A percentile compares a stretch with the other conserved stretches of the same genome.
Evolutionary conservation across 257 asterid genomes (phyloP).

Genomic region (Plantago major): DNA sequence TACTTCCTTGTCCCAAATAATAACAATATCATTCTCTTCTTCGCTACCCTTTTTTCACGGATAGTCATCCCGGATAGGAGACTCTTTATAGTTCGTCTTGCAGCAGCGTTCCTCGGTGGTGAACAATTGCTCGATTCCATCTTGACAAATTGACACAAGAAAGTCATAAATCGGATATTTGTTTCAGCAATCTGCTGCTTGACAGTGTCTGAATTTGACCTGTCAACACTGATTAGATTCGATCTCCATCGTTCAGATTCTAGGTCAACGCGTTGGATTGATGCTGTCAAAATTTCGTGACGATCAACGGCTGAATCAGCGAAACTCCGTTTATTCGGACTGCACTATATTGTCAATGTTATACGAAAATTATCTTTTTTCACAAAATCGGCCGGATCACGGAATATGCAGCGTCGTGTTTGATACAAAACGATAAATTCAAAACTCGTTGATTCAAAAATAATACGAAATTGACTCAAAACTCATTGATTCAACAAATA

Average conservation of each 20-base stretch:
- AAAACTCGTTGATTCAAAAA: no score
- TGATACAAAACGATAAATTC: no score
- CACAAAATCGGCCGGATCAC: neutral
- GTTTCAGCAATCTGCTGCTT: neutral
- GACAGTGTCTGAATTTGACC: neutral
- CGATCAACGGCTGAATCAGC: no score
- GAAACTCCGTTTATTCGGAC: neutral
- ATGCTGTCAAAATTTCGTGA: no score
- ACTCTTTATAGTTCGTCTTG: neutral
- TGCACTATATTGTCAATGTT: neutral
- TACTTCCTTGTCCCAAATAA: neutral
- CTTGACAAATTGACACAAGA: neutral
- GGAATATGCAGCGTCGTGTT: no score
- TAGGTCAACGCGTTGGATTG: no score
- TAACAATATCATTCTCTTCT: neutral
- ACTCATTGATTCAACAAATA: no score
- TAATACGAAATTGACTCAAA: no score
- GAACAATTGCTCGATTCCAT: neutral
- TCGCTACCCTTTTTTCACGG: neutral
- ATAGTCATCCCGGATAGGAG: neutral
- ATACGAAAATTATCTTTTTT: no score
- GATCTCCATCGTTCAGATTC: no score
- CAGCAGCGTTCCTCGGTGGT: neutral
- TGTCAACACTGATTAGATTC: neutral
- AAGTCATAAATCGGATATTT: neutral